phyloP scores from a whole-genome alignment of 352 stramenopile species.

The Albugo candida region DNA sequence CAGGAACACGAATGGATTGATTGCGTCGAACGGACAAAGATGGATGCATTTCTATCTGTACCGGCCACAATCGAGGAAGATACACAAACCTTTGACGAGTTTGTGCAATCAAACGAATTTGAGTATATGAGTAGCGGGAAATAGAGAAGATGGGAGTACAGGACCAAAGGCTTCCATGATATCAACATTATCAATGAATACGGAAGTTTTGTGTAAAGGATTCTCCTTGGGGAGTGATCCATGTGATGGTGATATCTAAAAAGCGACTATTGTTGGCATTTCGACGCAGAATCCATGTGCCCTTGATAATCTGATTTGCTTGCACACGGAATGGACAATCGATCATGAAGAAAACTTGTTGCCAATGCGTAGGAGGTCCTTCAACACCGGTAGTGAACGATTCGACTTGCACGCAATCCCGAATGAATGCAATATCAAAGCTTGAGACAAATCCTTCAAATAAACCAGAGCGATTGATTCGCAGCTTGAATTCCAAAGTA shows the following conservation, averaged over 20 bases:
- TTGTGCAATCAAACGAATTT: constrained; percentile 49
- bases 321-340: constrained; percentile 67
- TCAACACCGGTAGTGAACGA: constrained; percentile 89
- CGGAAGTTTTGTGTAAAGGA: constrained; percentile 40
- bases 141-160: background rate
- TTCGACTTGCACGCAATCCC: constrained; percentile 86
- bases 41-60: constrained; percentile 1
- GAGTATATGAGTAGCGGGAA: constrained; percentile 27
- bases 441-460: constrained; percentile 93
- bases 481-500: constrained; percentile 75
- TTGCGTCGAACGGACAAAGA: constrained; percentile 17
- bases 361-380: constrained; percentile 97
- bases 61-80: constrained; percentile 22
- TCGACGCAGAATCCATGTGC: constrained; percentile 72
- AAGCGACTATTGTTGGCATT: constrained; percentile 87
- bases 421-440: constrained; percentile 96
- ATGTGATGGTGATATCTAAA: constrained; percentile 84
- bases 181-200: constrained; percentile 39
- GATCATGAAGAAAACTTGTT: constrained; percentile 97
- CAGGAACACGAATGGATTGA: constrained; percentile 39
- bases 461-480: constrained; percentile 85
- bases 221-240: constrained; percentile 51
- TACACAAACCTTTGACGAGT: constrained; percentile 59
- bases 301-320: constrained; percentile 77
- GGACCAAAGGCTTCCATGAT: constrained; percentile 7